Percentiles rank a stretch among this genome's conserved stretches.
Conservation (phyloP, 2,329 filamentous ascomycete species). For the Fusarium abutilonis region DNA sequence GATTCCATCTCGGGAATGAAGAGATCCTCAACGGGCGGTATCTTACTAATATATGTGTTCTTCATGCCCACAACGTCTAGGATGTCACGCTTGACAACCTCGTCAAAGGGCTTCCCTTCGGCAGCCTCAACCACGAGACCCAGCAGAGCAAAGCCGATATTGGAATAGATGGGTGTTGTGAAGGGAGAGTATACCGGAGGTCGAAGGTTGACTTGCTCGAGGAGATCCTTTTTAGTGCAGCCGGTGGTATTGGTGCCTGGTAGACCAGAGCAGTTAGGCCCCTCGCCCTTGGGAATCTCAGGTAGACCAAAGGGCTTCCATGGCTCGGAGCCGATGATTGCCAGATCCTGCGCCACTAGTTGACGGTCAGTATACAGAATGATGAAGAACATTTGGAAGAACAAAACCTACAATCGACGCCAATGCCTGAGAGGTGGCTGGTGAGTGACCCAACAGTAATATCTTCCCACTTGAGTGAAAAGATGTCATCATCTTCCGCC, state of each 20-base stretch:
- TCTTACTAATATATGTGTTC: constrained; percentile 50
- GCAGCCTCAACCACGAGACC: constrained; percentile 58
- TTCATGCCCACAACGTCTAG: constrained; percentile 56
- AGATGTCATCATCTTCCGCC: constrained; percentile 44
- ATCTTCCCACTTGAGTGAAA: constrained; percentile 57
- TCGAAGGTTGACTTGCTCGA: constrained; percentile 43
- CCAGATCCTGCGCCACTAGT: constrained; percentile 50
- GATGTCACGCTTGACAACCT: constrained; percentile 54
- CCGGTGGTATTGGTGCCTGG: constrained; percentile 47
- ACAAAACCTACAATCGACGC: constrained; percentile 48
- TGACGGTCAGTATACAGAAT: not conserved
- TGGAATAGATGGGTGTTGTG: constrained; percentile 60
- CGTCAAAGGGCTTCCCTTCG: constrained; percentile 52
- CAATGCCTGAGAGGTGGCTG: constrained; percentile 57
- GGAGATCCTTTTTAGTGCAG: constrained; percentile 47
- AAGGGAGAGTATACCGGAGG: constrained; percentile 56
- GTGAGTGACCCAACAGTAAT: constrained; percentile 58
- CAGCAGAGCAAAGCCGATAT: constrained; percentile 57
- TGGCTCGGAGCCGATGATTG: constrained; percentile 35
- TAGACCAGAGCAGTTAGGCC: constrained; percentile 50
- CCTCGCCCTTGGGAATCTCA: constrained; percentile 41
- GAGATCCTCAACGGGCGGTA: constrained; percentile 46
- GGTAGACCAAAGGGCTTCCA: constrained; percentile 50
- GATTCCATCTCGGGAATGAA: constrained; percentile 51
- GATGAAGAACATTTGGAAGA: not conserved